These are phyloP conservation scores for Ogataea angusta DNA, from an alignment of 805 yeast genomes.

Conservation along the genomic window DNA sequence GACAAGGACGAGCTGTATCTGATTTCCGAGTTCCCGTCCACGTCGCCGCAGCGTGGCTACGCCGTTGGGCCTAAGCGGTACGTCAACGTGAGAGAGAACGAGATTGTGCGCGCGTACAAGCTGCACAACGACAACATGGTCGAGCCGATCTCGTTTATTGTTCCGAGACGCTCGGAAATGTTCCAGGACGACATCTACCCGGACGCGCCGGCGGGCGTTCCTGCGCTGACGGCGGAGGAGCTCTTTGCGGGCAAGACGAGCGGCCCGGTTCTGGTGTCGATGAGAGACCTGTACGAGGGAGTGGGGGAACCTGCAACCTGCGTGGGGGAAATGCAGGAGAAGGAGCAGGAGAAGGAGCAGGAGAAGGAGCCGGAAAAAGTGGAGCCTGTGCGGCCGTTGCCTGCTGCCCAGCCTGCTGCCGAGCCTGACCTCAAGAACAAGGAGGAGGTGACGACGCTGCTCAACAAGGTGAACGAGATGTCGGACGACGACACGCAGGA, in stretches of 20 bases:
- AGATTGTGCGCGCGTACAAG: slow-evolving; percentile 77
- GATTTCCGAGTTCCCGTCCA: slow-evolving; percentile 84
- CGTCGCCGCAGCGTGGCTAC: slow-evolving; percentile 94
- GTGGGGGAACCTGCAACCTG: slow-evolving; percentile 50
- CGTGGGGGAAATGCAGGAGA: slow-evolving; percentile 2
- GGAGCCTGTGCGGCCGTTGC: slow-evolving; percentile 11
- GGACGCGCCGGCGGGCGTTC: slow-evolving; percentile 75
- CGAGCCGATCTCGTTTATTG: slow-evolving; percentile 90
- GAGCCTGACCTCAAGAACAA: slow-evolving; percentile 48
- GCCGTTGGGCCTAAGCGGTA: slow-evolving; percentile 83
- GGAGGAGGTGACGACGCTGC: slow-evolving; percentile 43
- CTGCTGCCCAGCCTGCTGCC: slow-evolving; percentile 1
- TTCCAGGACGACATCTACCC: slow-evolving; percentile 94
- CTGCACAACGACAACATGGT: slow-evolving; percentile 79
- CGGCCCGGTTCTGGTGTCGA: slow-evolving; percentile 75
- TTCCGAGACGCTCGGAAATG: slow-evolving; percentile 90
- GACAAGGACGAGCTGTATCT: slow-evolving; percentile 79
- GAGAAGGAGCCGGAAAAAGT: too few species aligned
- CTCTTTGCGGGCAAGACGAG: slow-evolving; percentile 75
- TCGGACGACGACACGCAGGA: slow-evolving; percentile 40
- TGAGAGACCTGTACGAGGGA: slow-evolving; percentile 82
- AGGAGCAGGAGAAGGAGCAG: too few species aligned
- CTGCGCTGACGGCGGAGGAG: slow-evolving; percentile 77
- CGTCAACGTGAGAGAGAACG: slow-evolving; percentile 79
- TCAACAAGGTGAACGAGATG: slow-evolving; percentile 41